Evolutionary conservation across 257 asterid species (phyloP).

Genomic region (Penstemon barbatus): DNA sequence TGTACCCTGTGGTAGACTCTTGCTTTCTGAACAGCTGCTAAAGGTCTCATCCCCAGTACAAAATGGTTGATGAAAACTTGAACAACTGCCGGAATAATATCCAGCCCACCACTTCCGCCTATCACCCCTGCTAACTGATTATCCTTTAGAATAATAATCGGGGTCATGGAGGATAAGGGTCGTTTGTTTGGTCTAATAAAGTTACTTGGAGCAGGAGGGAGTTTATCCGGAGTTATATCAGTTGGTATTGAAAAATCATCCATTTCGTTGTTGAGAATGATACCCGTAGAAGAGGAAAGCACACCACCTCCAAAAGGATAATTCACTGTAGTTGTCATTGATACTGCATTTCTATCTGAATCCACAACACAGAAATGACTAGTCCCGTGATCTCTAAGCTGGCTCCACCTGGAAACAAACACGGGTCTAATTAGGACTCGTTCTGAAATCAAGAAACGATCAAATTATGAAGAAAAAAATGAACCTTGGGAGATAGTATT

Average conservation of each 20-base stretch:
- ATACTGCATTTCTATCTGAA: slow-evolving; percentile 76
- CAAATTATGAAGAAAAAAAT: background rate
- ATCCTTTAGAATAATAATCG: slow-evolving; percentile 84
- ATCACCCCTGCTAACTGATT: slow-evolving; percentile 77
- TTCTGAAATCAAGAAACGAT: background rate
- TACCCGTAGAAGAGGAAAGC: slow-evolving; percentile 82
- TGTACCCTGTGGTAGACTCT: slow-evolving; percentile 80
- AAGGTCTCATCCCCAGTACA: slow-evolving; percentile 74
- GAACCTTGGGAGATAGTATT: slow-evolving; percentile 72
- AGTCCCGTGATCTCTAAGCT: slow-evolving; percentile 79
- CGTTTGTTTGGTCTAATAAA: slow-evolving; percentile 81
- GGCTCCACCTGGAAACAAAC: slow-evolving; percentile 63
- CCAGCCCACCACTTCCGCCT: slow-evolving; percentile 87
- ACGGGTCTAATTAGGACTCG: background rate
- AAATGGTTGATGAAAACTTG: slow-evolving; percentile 93
- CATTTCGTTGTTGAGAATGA: slow-evolving; percentile 87
- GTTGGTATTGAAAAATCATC: slow-evolving; percentile 84
- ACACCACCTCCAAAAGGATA: slow-evolving; percentile 74
- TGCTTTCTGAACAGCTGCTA: slow-evolving; percentile 70
- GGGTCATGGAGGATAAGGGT: slow-evolving; percentile 90
- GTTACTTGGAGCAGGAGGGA: slow-evolving; percentile 92
- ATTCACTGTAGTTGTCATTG: slow-evolving; percentile 82
- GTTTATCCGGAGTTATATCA: slow-evolving; percentile 51
- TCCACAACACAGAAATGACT: slow-evolving; percentile 89
- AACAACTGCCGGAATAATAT: slow-evolving; percentile 73